Conservation (phyloP, 176 grass and related monocot genomes). For the Cocos nucifera region DNA sequence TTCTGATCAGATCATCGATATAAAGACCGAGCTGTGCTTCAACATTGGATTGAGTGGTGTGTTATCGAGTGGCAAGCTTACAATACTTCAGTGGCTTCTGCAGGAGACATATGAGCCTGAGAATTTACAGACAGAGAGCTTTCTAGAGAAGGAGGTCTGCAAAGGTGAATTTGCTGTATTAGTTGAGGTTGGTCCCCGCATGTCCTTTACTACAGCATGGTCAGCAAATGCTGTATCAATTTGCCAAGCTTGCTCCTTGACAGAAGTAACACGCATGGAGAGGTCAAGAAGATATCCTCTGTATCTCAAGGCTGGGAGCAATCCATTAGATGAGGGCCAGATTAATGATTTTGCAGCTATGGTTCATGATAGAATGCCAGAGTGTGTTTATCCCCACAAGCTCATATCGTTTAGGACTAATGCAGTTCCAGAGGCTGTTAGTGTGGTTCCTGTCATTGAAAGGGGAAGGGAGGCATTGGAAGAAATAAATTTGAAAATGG, state of each 20-base stretch:
- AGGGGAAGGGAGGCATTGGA: conserved; percentile 64
- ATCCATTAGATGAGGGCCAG: conserved; percentile 43
- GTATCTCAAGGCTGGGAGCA: conserved; percentile 38
- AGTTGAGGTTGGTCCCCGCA: conserved; percentile 73
- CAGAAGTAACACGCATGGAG: conserved; percentile 65
- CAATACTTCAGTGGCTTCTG: conserved; percentile 67
- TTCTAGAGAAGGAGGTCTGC: conserved; percentile 46
- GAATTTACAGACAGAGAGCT: conserved; percentile 47
- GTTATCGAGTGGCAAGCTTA: conserved; percentile 42
- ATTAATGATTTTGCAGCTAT: conserved; percentile 49
- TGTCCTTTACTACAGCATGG: conserved; percentile 88
- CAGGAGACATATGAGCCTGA: conserved; percentile 76
- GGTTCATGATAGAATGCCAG: conserved; percentile 93
- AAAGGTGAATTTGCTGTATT: conserved; percentile 23
- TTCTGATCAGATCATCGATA: conserved; percentile 47
- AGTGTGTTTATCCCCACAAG: conserved; percentile 64
- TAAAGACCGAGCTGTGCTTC: conserved; percentile 77
- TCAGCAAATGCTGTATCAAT: conserved; percentile 76
- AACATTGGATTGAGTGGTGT: conserved; percentile 48
- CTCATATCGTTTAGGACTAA: conserved; percentile 49
- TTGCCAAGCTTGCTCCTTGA: conserved; percentile 62
- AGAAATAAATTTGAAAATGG: conserved; percentile 86
- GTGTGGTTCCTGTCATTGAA: conserved; percentile 58
- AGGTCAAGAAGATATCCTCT: conserved; percentile 74
- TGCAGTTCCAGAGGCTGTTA: conserved; percentile 54